Evolutionary conservation across 2,329 filamentous ascomycete genomes (phyloP).

Genomic region (Aspergillus thermomutatus): DNA sequence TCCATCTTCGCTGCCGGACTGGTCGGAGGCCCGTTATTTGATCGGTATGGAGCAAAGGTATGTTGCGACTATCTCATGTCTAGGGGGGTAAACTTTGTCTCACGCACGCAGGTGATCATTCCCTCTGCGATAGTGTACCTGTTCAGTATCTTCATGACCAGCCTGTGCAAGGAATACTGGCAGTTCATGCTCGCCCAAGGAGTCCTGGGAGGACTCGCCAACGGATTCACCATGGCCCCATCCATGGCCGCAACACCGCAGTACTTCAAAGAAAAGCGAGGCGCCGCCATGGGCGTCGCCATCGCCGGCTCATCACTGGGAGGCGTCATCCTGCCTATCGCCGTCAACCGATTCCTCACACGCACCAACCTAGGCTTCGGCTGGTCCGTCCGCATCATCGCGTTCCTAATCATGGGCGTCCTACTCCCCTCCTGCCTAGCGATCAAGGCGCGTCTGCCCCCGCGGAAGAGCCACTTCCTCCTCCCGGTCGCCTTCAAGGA

Average conservation of each 20-base stretch:
- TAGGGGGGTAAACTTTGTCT: too few relatives aligned
- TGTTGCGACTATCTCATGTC: too few relatives aligned
- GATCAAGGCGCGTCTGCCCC: slow-evolving; percentile 19
- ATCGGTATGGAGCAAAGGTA: slow-evolving; percentile 37
- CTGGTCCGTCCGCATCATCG: slow-evolving; percentile 54
- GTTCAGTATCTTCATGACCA: slow-evolving; percentile 27
- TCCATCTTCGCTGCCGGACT: slow-evolving; percentile 43
- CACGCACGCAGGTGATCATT: neutral
- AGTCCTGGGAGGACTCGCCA: slow-evolving; percentile 7
- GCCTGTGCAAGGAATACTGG: slow-evolving; percentile 53
- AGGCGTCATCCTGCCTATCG: slow-evolving; percentile 52
- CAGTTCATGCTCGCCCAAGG: slow-evolving; percentile 45
- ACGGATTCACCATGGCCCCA: slow-evolving; percentile 42
- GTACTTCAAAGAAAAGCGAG: slow-evolving; percentile 49
- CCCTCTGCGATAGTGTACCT: slow-evolving; percentile 10
- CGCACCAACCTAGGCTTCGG: slow-evolving; percentile 44
- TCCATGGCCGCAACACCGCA: slow-evolving; percentile 46
- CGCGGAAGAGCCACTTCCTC: slow-evolving; percentile 20
- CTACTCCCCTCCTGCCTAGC: slow-evolving; percentile 38
- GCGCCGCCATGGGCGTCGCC: slow-evolving; percentile 46
- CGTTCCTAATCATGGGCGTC: slow-evolving; percentile 49
- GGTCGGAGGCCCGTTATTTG: slow-evolving; percentile 44
- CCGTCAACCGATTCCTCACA: slow-evolving; percentile 49
- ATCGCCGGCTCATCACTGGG: slow-evolving; percentile 50
- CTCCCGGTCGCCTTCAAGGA: slow-evolving; percentile 22